Evolutionary conservation across 2,329 filamentous ascomycete species (phyloP), one percentile per base, ranked within the genome.

Genomic region (Chaetothyriales sp.): DNA sequence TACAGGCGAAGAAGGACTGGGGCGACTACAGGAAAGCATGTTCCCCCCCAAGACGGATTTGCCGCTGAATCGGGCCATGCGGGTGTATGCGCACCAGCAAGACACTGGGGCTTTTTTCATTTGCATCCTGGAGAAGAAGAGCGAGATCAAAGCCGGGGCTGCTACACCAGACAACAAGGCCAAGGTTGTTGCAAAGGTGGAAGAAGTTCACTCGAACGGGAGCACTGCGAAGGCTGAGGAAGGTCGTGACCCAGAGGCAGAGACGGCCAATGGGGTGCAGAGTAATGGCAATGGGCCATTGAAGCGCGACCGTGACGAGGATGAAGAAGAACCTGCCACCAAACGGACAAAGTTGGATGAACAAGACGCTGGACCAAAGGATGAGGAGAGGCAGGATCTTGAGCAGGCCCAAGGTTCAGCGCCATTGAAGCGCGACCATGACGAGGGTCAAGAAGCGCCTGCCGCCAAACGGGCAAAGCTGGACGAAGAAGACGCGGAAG

Each of bases 81-180:
- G 92, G 55, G 81, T 98, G 5, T 98, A 96, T 66, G 86, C 89
- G 32, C 92, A 98, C 66, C 77, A 88, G 63, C 92, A 98, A 68
- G 88, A 98, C 61, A 98, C 92, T 2, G 92, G 92, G 51, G 90
- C 84, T 19, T 98, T 98, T 75, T 98, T 98, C 71, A 95, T 98
- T 64, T 84, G 88, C 0, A 89, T 95, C 0, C 70, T 98, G 18
- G 85, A 95, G 72, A 98, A 98, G 75, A 82, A 83, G 65, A 77
- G 79, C 22, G 92, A 95, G 58, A 88, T 94, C 65, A 84, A 78
- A 64, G 83, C 81, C 15, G 32, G 32, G 5, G 32, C 10, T 39
- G 32, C 10, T 39, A 15, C 32, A 66, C 81, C 81, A 19, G 85
- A 92, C 66, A 75, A 77, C 43, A 55, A 59, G 43, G 25, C 45